Evolutionary conservation across 257 asterid genomes (phyloP).

Genomic region (Galeopsis tetrahit): DNA sequence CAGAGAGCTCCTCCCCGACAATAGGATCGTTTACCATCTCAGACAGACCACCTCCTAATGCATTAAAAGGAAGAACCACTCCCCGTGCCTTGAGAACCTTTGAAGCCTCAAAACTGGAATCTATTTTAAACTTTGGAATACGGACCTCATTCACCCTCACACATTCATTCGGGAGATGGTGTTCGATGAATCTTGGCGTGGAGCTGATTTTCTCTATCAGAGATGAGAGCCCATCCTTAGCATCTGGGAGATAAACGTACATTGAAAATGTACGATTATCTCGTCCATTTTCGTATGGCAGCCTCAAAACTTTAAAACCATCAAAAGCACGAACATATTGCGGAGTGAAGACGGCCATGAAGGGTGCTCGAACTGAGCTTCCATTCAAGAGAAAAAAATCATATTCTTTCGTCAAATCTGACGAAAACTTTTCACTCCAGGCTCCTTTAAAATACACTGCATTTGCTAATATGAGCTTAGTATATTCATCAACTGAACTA

Average conservation of each 20-base stretch:
- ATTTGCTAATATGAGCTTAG: no score
- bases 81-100: conserved; percentile 18
- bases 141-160: conserved; percentile 33
- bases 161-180: conserved; percentile 36
- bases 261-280: conserved; percentile 19
- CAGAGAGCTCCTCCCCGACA: conserved; percentile 19
- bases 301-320: conserved; percentile 16
- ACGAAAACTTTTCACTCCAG: no score
- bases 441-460: no score
- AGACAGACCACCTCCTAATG: conserved; percentile 33
- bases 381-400: conserved; percentile 7
- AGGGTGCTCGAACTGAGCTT: conserved; percentile 41
- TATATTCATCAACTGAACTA: no score
- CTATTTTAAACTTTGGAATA: conserved; percentile 51
- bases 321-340: conserved; percentile 36
- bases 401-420: no score
- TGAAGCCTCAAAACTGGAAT: conserved; percentile 42
- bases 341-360: conserved; percentile 41
- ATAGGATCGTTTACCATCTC: conserved; percentile 39
- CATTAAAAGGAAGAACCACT: no score
- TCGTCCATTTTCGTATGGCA: conserved; percentile 44
- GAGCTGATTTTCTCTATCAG: conserved; percentile 40
- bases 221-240: conserved; percentile 45
- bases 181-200: conserved; percentile 39
- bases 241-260: not conserved